Base-by-base conservation (phyloP, 1,139 yeast genomes). In the Pneumocystis jirovecii region DNA sequence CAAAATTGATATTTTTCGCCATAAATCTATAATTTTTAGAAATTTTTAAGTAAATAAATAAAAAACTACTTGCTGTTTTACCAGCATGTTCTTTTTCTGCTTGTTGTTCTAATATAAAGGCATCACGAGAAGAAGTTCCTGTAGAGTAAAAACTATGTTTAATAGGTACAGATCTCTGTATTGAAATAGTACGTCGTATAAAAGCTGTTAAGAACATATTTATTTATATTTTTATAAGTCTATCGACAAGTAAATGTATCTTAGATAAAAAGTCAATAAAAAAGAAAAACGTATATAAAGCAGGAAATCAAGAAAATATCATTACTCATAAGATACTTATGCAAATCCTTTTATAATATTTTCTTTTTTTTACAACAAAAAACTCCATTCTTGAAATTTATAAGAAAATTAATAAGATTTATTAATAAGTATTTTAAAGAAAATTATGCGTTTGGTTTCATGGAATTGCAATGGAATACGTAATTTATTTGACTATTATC, bases 381-480 rank as follows among this genome's bases (percentile, higher is more conserved):
- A 50, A 25, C 15, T 15, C 12, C 10, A 10, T 25, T 50, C 25
- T 50, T 15, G 3, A 10, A 50, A 50, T 25, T n/a, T 50, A 29
- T 15, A 50, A 50, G 21, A n/a, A 19, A 44, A 44, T 44, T 12
- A 25, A 50, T 21, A 50, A 15, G n/a, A 25, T 10, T 8, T 10
- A 21, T 50, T 50, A 29, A 25, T 3, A 21, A 29, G 25, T 25
- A 40, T 35, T 19, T 39, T 44, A 7, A 19, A 34, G 7, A 17
- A 31, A 29, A 62, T n/a, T 37, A 67, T 67, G 68, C 62, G 66
- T 7, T 60, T 67, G n/a, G 61, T 67, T 44, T 63, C 67, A 29
- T 67, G 68, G 68, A 67, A 67, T 50, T 66, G 66, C 50, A 67
- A 67, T 57, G 68, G 68, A 25, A 50, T 50, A 50, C 34, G 57